Conservation (phyloP, 2,329 filamentous ascomycete genomes). For the Botrytis aclada region DNA sequence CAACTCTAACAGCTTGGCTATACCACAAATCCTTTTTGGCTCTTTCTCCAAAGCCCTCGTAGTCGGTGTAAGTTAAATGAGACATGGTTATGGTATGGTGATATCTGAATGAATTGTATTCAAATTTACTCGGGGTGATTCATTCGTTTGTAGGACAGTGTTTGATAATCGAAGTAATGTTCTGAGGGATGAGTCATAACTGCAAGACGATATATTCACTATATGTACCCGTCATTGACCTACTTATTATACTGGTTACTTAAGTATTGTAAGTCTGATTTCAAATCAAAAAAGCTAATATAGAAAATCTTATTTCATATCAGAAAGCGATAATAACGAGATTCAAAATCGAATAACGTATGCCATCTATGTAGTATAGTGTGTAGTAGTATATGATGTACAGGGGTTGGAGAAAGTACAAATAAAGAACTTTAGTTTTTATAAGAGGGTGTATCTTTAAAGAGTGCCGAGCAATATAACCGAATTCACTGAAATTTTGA, state of each 20-base stretch:
- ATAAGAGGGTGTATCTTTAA: too few relatives aligned
- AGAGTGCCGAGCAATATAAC: too few relatives aligned
- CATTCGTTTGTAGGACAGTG: too few relatives aligned
- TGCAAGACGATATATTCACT: neutral
- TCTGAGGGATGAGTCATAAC: neutral
- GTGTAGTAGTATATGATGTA: too few relatives aligned
- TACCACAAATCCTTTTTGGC: conserved; percentile 34
- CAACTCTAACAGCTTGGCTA: conserved; percentile 49
- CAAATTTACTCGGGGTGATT: neutral
- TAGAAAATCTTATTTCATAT: too few relatives aligned
- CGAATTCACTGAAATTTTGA: too few relatives aligned
- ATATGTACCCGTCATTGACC: neutral
- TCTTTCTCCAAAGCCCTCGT: neutral
- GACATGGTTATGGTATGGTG: neutral
- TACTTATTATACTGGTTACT: neutral
- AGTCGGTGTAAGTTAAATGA: neutral
- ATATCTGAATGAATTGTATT: neutral
- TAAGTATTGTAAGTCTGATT: neutral
- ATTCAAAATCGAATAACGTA: too few relatives aligned
- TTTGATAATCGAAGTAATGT: neutral
- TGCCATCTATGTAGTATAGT: too few relatives aligned
- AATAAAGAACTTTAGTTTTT: too few relatives aligned
- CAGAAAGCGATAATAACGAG: too few relatives aligned
- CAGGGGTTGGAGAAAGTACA: too few relatives aligned
- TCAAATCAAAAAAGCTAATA: too few relatives aligned